Conservation (phyloP, 1,284 basidiomycete species). For the Ustilago lituana region DNA sequence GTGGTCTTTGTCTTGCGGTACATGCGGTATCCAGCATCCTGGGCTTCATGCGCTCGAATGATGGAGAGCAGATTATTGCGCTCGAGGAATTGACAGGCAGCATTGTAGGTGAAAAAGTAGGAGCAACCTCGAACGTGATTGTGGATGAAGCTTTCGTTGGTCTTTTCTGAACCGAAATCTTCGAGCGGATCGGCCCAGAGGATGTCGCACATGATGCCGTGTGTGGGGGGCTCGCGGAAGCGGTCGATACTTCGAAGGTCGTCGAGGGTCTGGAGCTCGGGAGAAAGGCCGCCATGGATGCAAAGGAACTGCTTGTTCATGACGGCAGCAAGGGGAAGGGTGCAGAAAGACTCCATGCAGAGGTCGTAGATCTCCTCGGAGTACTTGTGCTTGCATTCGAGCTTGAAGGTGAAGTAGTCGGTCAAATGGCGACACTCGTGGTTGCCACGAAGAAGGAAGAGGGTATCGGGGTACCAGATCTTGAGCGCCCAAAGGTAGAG, state of each 20-base stretch:
- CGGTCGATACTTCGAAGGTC: constrained; percentile 91
- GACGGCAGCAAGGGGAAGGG: constrained; percentile 86
- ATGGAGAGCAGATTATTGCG: constrained; percentile 92
- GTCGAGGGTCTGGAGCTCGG: constrained; percentile 88
- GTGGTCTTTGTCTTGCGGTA: constrained; percentile 95
- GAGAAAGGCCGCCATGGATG: constrained; percentile 90
- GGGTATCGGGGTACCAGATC: constrained; percentile 66
- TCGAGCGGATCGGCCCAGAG: constrained; percentile 94
- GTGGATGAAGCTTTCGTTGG: constrained; percentile 83
- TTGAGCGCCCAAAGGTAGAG: constrained; percentile 66
- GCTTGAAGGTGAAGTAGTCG: constrained; percentile 67
- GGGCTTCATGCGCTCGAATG: constrained; percentile 92
- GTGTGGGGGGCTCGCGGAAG: constrained; percentile 92
- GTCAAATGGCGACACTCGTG: constrained; percentile 67
- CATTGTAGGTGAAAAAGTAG: constrained; percentile 93
- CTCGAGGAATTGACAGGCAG: constrained; percentile 91
- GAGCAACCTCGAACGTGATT: constrained; percentile 95
- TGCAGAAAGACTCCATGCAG: constrained; percentile 81
- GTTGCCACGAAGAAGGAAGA: constrained; percentile 67
- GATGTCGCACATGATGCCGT: constrained; percentile 93
- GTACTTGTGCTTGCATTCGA: constrained; percentile 68
- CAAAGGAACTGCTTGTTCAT: constrained; percentile 99
- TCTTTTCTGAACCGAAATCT: constrained; percentile 91
- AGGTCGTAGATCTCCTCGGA: constrained; percentile 67
- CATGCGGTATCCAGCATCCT: constrained; percentile 92